phyloP scores from a whole-genome alignment of 345 rosid species.

The Aurinia saxatilis region DNA sequence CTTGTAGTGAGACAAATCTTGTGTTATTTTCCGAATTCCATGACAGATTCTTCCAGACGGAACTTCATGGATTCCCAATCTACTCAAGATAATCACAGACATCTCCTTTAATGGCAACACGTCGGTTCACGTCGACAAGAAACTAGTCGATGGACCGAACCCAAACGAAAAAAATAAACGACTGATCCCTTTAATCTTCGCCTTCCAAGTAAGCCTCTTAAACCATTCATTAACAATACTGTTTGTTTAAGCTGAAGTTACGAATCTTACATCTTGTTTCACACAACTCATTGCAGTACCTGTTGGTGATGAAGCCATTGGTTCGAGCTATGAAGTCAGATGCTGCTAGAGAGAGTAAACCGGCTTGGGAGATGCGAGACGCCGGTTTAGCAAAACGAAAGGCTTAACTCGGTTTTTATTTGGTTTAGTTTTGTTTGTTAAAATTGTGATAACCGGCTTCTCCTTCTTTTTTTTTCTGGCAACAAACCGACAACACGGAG shows the following conservation, averaged over 20 bases:
- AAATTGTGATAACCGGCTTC: not conserved
- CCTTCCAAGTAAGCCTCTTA: conserved; percentile 38
- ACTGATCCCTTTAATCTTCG: conserved; percentile 39
- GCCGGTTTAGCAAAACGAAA: conserved; percentile 22
- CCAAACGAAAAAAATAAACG: conserved; percentile 46
- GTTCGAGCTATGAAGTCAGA: conserved; percentile 40
- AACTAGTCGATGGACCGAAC: conserved; percentile 49
- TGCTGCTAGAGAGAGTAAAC: conserved; percentile 33
- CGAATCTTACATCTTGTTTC: not conserved
- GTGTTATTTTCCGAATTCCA: not conserved
- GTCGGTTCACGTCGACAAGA: conserved; percentile 41
- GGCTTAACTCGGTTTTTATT: conserved; percentile 15
- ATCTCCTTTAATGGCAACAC: conserved; percentile 38
- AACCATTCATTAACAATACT: not conserved
- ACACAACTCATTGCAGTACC: conserved; percentile 26
- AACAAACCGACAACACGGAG: not conserved
- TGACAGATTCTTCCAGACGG: conserved; percentile 52
- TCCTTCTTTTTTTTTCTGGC: not conserved
- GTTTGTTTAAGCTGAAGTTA: too few relatives aligned
- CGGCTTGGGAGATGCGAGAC: conserved; percentile 34
- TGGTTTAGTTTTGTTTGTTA: not conserved
- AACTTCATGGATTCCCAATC: conserved; percentile 44
- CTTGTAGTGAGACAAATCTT: not conserved
- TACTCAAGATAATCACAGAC: conserved; percentile 37
- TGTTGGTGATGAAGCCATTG: conserved; percentile 35